These are phyloP conservation scores for Colletotrichum higginsianum DNA, from an alignment of 2,329 filamentous ascomycete genomes.

Conservation along the genomic window DNA sequence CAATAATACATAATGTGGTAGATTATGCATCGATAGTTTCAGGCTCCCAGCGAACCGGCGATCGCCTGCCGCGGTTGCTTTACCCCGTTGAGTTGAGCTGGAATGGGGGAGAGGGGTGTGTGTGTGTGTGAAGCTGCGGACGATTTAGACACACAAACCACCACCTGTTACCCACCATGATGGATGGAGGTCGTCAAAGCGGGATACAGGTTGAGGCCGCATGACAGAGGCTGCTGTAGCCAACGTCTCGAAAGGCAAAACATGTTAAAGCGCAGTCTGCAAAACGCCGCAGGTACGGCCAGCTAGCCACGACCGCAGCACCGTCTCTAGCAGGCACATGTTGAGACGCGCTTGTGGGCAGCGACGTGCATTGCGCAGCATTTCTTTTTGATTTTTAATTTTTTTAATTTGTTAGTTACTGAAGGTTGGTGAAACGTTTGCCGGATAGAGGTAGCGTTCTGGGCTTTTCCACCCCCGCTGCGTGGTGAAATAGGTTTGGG, in stretches of 20 bases:
- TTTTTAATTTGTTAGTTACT: too few relatives aligned
- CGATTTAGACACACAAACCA: too few relatives aligned
- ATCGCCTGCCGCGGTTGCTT: not conserved
- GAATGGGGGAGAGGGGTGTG: not conserved
- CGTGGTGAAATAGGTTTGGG: not conserved
- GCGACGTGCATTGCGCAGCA: slow-evolving; percentile 18
- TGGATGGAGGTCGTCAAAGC: not conserved
- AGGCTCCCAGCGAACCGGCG: not conserved
- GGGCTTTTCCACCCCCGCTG: slow-evolving; percentile 6
- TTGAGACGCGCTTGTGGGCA: not conserved
- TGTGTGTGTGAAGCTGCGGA: too few relatives aligned
- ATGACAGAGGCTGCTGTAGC: not conserved
- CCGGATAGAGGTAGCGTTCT: slow-evolving; percentile 16
- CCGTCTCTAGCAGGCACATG: not conserved
- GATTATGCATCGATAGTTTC: not conserved
- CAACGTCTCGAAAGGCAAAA: too few relatives aligned
- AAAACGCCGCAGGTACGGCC: not conserved
- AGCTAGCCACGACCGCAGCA: too few relatives aligned
- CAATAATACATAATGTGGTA: not conserved
- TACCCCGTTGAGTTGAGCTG: not conserved
- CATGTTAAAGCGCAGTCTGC: too few relatives aligned
- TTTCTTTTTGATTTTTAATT: not conserved
- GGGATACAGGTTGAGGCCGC: not conserved
- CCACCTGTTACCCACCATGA: too few relatives aligned
- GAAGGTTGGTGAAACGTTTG: slow-evolving; percentile 28